Conservation (phyloP, 108 stramenopile species). For the Stephanodiscus triporus region DNA sequence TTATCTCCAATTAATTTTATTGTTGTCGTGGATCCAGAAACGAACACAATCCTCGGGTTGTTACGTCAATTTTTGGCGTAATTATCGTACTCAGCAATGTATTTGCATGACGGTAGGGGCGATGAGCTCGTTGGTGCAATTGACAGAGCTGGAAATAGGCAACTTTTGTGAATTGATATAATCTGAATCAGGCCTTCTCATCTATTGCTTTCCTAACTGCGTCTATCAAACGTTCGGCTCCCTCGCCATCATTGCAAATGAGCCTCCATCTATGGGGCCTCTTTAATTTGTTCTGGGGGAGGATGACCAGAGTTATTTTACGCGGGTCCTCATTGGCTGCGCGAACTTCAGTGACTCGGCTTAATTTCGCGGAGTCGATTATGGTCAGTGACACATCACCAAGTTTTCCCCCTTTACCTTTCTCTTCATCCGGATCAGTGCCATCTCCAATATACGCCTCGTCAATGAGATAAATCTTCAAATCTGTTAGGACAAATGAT, state of each 20-base stretch:
- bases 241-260: constrained; percentile 73
- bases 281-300: constrained; percentile 57
- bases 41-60: too few relatives aligned
- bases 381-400: constrained; percentile 55
- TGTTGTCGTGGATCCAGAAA: too few relatives aligned
- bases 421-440: constrained; percentile 33
- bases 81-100: too few relatives aligned
- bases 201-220: constrained; percentile 75
- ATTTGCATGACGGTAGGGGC: too few relatives aligned
- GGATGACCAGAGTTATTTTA: constrained; percentile 75
- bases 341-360: constrained; percentile 70
- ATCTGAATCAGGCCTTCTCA: not conserved
- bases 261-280: constrained; percentile 81
- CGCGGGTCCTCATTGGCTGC: constrained; percentile 80
- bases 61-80: too few relatives aligned
- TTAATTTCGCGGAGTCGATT: constrained; percentile 65
- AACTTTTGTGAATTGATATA: not conserved
- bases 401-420: constrained; percentile 15
- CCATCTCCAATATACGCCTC: constrained; percentile 79
- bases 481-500: constrained; percentile 75
- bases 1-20: too few relatives aligned
- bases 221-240: constrained; percentile 82
- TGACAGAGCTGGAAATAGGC: too few relatives aligned
- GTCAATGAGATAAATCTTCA: constrained; percentile 72
- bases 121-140: too few relatives aligned